Percentiles rank a stretch among this genome's conserved stretches.
Conservation (phyloP, 2,329 filamentous ascomycete species). For the Phialemoniopsis sp. region DNA sequence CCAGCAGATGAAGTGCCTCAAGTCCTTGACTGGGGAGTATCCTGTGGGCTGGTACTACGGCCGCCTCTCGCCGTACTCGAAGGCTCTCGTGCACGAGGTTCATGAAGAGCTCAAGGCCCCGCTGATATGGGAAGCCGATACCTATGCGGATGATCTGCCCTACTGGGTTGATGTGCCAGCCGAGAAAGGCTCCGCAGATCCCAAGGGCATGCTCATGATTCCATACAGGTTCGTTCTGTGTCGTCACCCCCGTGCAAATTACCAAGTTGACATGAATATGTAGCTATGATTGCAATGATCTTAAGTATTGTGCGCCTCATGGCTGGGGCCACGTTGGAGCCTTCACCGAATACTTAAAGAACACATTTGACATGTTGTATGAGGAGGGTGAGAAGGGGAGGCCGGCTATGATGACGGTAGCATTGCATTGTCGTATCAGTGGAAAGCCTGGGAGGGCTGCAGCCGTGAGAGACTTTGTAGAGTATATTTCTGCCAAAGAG, state of each 20-base stretch:
- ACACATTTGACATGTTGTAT: conserved; percentile 49
- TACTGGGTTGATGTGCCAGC: conserved; percentile 14
- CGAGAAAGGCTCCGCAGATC: conserved; percentile 2
- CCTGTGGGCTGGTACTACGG: conserved; percentile 13
- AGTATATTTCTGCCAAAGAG: conserved; percentile 47
- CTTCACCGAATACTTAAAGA: conserved; percentile 42
- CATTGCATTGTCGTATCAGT: conserved; percentile 47
- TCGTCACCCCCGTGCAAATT: neutral
- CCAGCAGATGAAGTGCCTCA: conserved; percentile 6
- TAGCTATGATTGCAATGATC: conserved; percentile 11
- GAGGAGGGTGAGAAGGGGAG: conserved; percentile 41
- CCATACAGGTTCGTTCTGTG: conserved; percentile 8
- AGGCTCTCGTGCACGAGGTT: conserved; percentile 8
- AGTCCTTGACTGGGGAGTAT: conserved; percentile 7
- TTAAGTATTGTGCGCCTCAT: conserved; percentile 18
- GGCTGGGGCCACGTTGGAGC: conserved; percentile 39
- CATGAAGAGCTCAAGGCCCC: conserved; percentile 7
- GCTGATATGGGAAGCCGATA: conserved; percentile 10
- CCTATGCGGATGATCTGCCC: conserved; percentile 13
- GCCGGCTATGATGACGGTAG: conserved; percentile 56
- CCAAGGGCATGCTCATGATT: conserved; percentile 12
- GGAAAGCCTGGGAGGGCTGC: conserved; percentile 46
- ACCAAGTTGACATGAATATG: neutral
- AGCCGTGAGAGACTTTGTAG: conserved; percentile 46
- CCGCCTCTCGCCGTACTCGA: conserved; percentile 7